phyloP scores from a whole-genome alignment of 306 rosid genomes.

The Vigna reflexopilosa region DNA sequence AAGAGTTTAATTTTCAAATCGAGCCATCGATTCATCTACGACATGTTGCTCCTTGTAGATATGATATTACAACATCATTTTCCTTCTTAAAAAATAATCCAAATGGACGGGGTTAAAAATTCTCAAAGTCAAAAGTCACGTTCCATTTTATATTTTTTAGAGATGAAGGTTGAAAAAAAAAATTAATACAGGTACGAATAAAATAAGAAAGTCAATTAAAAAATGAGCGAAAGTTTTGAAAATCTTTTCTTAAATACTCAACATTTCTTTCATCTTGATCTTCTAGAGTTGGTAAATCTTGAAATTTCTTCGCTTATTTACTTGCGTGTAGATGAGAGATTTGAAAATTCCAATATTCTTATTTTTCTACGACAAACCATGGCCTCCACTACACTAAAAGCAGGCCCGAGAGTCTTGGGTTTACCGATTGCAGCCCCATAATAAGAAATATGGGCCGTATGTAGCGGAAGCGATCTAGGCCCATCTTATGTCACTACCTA shows the following conservation, averaged over 20 bases:
- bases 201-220: constrained; percentile 39
- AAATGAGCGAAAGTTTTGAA: constrained; percentile 30
- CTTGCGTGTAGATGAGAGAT: constrained; percentile 26
- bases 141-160: constrained; percentile 11
- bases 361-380: neutral
- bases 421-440: neutral
- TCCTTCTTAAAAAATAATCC: neutral
- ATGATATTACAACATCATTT: neutral
- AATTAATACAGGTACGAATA: neutral
- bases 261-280: constrained; percentile 29
- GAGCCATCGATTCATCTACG: neutral
- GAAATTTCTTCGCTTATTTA: neutral
- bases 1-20: neutral
- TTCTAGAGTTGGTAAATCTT: constrained; percentile 21
- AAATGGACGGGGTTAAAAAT: neutral
- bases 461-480: neutral
- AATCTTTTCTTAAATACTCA: neutral
- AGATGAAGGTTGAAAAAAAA: constrained; percentile 35
- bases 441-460: neutral
- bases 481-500: neutral
- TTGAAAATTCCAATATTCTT: constrained; percentile 22
- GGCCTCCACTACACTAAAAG: no score
- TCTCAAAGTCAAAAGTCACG: constrained; percentile 24
- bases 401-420: neutral
- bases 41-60: neutral